Base-by-base conservation (phyloP, 1,139 yeast genomes). In the Maudiozyma humilis region DNA sequence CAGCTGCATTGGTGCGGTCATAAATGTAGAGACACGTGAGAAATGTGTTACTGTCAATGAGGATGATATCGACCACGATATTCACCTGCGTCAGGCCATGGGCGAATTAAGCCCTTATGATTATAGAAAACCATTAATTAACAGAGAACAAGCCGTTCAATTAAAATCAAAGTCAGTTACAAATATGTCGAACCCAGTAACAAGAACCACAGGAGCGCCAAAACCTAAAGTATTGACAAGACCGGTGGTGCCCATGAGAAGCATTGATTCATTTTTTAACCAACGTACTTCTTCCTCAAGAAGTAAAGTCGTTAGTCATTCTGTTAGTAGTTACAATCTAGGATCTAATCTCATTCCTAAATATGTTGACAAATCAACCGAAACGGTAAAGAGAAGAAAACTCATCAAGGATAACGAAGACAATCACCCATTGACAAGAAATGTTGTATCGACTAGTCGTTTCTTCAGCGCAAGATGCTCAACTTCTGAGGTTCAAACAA, bases 61-160 rank as follows among this genome's bases (percentile, higher is more conserved):
- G 42, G 66, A 66, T 7, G 50, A 50, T 2, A 57, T 63, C 31
- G 56, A 62, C 23, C 63, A 68, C 32, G 71, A 70, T 1, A 49
- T 75, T 4, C 88, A 85, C 51, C 54, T 56, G 2, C 64, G 67
- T 34, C 71, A 87, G 18, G 86, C 95, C 17, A 56, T 55, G 14
- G 96, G 95, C 0, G 70, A 69, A 13, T 55, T 84, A 6, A 76
- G 82, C 57, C 96, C 96, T 0, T 70, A 74, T 31, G 71, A 80
- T 7, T 81, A 76, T 53, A 63, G 67, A 35, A 56, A 62, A 15
- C 68, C 64, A 2, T 48, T 79, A 29, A 56, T 64, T 2, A 64
- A 68, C 47, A 65, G 72, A 50, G 66, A 60, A 38, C 55, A 48
- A 13, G 51, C 47, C 32, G 37, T 61, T 18, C 59, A 57, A 37